Base-by-base conservation (phyloP, 2,329 filamentous ascomycete species). In the Verruconis gallopava region DNA sequence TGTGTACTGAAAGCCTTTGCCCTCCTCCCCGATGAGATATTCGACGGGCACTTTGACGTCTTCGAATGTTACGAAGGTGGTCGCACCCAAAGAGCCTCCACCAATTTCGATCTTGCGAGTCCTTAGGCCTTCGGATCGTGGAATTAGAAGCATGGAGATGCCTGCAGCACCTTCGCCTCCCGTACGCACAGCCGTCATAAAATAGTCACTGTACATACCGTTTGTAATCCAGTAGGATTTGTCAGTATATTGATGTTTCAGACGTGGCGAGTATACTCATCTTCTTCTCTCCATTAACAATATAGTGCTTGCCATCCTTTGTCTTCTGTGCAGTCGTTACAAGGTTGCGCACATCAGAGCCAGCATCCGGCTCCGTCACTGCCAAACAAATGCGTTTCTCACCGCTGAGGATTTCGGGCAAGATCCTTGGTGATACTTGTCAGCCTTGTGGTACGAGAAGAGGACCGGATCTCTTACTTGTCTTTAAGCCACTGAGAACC, bases 1-100 rank as follows among this genome's bases (percentile, higher is more conserved):
- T 55, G 91, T 85, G 21, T 91, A 82, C 47, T 79, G 73, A 55
- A 93, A 88, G 5, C 85, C 85, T 65, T 89, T 83, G 67, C 89
- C 76, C 63, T 93, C 85, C 55, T 83, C 67, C 47, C 85, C 85
- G 4, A 93, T 67, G 13, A 93, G 66, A 59, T 91, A 79, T 55
- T 77, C 73, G 0, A 76, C 80, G 0, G 85, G 85, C 0, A 93
- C 85, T 65, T 85, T 86, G 60, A 88, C 84, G 50, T 91, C 82
- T 61, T 88, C 81, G 58, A 84, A 89, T 39, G 85, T 82, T 52
- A 93, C 73, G 58, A 75, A 89, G 3, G 82, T 74, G 0, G 85
- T 91, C 15, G 77, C 85, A 3, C 84, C 85, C 0, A 83, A 65
- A 2, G 83, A 72, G 1, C 82, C 88, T 64, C 93, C 93, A 6